Evolutionary conservation across 169 alveolate species (phyloP), one percentile per base, ranked within the genome.

Genomic region (Plasmodium cynomolgi): DNA sequence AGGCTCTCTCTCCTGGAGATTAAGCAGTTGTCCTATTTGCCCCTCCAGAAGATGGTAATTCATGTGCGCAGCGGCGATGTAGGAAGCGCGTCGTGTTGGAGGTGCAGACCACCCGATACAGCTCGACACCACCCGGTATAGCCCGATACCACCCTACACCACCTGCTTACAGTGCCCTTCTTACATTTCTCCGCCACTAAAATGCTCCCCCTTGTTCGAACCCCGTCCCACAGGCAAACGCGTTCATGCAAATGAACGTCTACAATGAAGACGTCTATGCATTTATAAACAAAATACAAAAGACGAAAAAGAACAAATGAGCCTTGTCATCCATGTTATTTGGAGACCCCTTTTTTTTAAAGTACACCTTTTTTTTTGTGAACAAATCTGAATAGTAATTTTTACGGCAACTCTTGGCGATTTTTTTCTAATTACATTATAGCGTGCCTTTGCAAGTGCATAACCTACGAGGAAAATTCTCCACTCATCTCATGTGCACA

Each of bases 191-290:
- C 58, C 9, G 33, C 23, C 37, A 6, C 20, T 56, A 71, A 54
- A 68, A 68, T 68, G 62, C 23, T 50, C 62, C 62, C 23, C 23
- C 8, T 50, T 15, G 1, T 68, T 68, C 13, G 37, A 68, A 68
- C 37, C 37, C 37, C 41, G 7, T 44, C 81, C 83, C 82, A 29
- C 83, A 88, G 94, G 75, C 90, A 47, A 56, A 88, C 37, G 58
- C 94, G 17, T 88, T 88, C 39, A 88, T 88, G 74, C 91, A 88
- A 41, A 77, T 88, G 94, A 77, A 88, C 54, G 94, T 88, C 31
- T 88, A 88, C 44, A 62, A 88, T 50, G 94, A 88, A 80, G 94
- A 88, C 74, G 88, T 88, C n/a, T 88, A 88, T 39, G 88, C 94
- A 39, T 88, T 79, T 81, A 79, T 88, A 79, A 88, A 88, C n/a